Base-by-base conservation (phyloP, 768 basidiomycete genomes). In the Fistulinella prunicolor region DNA sequence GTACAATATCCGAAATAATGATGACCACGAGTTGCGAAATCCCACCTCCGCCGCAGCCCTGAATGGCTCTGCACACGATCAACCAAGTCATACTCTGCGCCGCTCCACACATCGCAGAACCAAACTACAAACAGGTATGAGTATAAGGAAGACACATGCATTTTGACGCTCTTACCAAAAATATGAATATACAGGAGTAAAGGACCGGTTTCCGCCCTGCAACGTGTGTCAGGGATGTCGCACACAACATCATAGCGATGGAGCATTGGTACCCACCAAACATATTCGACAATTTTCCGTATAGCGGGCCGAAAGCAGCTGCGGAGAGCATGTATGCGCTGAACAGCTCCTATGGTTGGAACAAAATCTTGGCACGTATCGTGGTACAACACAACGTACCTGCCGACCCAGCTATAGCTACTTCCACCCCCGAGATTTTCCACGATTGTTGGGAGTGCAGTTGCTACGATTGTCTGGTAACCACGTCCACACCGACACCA, bases 21-120 rank as follows among this genome's bases (percentile, higher is more conserved):
- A 91, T 90, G 42, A 84, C 78, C 7, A 86, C 84, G 53, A 89
- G 70, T 59, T 87, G 86, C 14, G 89, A 71, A 50, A 90, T 84
- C 4, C 86, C 89, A 9, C 87, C 88, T 6, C 87, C 88, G 20
- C 90, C 90, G 28, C 91, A 81, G 8, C 90, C 90, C 62, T 92
- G 90, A 3, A 94, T 70, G 3, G 87, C 89, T 54, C 90, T 79
- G 36, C 78, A 79, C 1, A 86, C 73, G 29, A 90, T 81, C 14
- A 94, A 70, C 90, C 86, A 89, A 3, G 71, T 76, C 79, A 92
- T 85, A 46, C 44, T 81, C 62, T 92, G 85, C 0, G 90, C 88
- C 1, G 87, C 85, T 13, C 89, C 89, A 56, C 87, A 91, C 45
- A 92, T 68, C 1, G 87, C 88, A 7, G 86, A 89, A 19, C 86